phyloP scores from a whole-genome alignment of 495 filamentous ascomycete genomes.

The Bacidia rubella region DNA sequence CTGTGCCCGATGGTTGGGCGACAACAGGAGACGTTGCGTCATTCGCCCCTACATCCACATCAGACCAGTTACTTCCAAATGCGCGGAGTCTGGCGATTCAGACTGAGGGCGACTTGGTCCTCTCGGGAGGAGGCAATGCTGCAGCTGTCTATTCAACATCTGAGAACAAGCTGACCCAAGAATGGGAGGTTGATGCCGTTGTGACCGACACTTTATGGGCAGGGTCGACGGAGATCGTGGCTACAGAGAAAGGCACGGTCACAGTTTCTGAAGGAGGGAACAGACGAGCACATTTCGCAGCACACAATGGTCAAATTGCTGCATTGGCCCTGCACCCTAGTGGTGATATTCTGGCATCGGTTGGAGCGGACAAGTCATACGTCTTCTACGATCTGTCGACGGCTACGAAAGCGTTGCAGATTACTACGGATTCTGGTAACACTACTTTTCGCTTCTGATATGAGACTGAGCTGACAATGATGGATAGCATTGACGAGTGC shows the following conservation, averaged over 20 bases:
- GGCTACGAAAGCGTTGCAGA: constrained; percentile 52
- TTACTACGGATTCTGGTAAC: constrained; percentile 74
- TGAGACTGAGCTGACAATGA: constrained; percentile 22
- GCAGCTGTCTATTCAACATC: constrained; percentile 68
- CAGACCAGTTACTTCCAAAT: constrained; percentile 50
- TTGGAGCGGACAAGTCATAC: constrained; percentile 86
- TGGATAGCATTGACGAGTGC: constrained; percentile 59
- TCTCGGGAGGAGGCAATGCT: constrained; percentile 69
- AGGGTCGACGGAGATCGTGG: constrained; percentile 54
- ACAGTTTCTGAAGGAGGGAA: constrained; percentile 60
- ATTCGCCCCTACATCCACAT: constrained; percentile 46
- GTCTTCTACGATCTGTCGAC: constrained; percentile 72
- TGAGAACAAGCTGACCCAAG: constrained; percentile 52
- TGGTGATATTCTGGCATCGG: constrained; percentile 71
- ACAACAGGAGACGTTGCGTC: constrained; percentile 56
- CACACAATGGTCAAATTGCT: constrained; percentile 70
- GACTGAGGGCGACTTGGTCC: constrained; percentile 49
- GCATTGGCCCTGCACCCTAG: constrained; percentile 72
- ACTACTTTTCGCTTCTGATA: neutral
- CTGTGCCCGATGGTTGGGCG: constrained; percentile 73
- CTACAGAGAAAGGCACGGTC: constrained; percentile 61
- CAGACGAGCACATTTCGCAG: constrained; percentile 46
- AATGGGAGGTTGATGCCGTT: constrained; percentile 50
- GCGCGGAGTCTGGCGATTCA: constrained; percentile 55
- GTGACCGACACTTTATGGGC: constrained; percentile 74